Conservation (phyloP, 805 yeast species). For the Wickerhamomyces kurtzmanii region DNA sequence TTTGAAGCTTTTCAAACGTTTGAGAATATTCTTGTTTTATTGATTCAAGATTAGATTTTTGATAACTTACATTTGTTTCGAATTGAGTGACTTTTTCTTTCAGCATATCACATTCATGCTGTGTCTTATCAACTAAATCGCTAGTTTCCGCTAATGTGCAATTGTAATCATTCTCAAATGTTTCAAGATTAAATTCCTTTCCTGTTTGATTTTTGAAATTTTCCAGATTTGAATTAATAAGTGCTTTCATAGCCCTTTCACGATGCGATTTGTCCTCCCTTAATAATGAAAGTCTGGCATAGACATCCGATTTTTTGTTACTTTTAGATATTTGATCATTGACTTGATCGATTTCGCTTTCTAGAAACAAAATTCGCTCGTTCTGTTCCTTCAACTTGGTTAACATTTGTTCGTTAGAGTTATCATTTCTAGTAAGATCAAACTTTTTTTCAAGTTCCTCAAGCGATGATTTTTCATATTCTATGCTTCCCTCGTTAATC, state of each 20-base stretch:
- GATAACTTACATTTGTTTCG: conserved; percentile 9
- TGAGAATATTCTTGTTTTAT: conserved; percentile 4
- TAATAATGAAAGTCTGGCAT: conserved; percentile 41
- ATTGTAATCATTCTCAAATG: conserved; percentile 7
- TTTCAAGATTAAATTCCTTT: conserved; percentile 7
- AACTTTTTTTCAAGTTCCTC: conserved; percentile 26
- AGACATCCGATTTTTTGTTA: conserved; percentile 47
- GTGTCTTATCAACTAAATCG: not conserved
- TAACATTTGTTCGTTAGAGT: conserved; percentile 19
- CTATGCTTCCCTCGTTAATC: conserved; percentile 36
- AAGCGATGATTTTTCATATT: conserved; percentile 32
- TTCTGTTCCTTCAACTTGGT: conserved; percentile 27
- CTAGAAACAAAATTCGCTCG: conserved; percentile 23
- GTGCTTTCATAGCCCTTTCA: conserved; percentile 17
- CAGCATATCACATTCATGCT: conserved; percentile 4
- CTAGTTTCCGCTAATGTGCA: conserved; percentile 3
- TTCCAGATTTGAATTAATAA: conserved; percentile 15
- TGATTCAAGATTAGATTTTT: conserved; percentile 2
- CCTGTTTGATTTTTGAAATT: conserved; percentile 13
- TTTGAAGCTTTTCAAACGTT: conserved; percentile 6
- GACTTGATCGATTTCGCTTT: conserved; percentile 40
- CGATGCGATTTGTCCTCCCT: conserved; percentile 27
- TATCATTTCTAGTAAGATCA: conserved; percentile 16
- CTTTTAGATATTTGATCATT: conserved; percentile 38
- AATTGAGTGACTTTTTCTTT: conserved; percentile 12